A percentile compares a stretch with the other conserved stretches of the same genome.
These are phyloP conservation scores for Apiospora marii DNA, from an alignment of 2,329 filamentous ascomycete species.

Conservation along the genomic window DNA sequence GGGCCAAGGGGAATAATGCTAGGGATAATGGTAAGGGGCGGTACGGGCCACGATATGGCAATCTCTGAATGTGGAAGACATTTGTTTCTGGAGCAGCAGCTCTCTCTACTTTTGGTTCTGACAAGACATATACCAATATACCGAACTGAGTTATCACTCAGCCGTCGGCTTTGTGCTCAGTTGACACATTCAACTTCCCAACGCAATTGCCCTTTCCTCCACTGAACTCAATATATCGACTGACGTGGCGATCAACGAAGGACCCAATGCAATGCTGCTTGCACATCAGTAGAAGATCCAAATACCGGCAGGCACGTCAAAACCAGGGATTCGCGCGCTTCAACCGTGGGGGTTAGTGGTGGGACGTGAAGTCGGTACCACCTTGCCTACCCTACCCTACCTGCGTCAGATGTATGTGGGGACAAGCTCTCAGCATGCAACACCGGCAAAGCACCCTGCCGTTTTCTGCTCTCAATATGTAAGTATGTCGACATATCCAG, in stretches of 20 bases:
- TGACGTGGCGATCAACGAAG: background rate
- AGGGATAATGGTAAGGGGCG: slow-evolving; percentile 1
- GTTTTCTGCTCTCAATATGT: background rate
- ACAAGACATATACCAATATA: background rate
- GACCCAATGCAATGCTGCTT: background rate
- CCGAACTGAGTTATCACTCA: too few relatives aligned
- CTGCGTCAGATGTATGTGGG: slow-evolving; percentile 3
- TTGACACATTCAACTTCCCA: too few relatives aligned
- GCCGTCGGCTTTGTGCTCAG: too few relatives aligned
- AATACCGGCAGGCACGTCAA: background rate
- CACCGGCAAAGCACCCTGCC: background rate
- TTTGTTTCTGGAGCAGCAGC: background rate
- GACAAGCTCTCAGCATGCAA: background rate
- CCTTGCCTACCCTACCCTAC: background rate
- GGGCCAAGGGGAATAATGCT: background rate
- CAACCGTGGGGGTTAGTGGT: background rate
- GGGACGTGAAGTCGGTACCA: slow-evolving; percentile 4
- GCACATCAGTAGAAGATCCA: background rate
- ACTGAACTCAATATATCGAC: background rate
- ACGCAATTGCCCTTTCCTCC: background rate
- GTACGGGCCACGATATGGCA: background rate
- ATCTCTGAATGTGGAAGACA: background rate
- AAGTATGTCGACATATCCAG: background rate
- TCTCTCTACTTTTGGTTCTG: background rate
- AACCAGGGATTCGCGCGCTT: background rate